Base-by-base conservation (phyloP, 1,284 basidiomycete genomes). In the Pseudozyma thailandica region DNA sequence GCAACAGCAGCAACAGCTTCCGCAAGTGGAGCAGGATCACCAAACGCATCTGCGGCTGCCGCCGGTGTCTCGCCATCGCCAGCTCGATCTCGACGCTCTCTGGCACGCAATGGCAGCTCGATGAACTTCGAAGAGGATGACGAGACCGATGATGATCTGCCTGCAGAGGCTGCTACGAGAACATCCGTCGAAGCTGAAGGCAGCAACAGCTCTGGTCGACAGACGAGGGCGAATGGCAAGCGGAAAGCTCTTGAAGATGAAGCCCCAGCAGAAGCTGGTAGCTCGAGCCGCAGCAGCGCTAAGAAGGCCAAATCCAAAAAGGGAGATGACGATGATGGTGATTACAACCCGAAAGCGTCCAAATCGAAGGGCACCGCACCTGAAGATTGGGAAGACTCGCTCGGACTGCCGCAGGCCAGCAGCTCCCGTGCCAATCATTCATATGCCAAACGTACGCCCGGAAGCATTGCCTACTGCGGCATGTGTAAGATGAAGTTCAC, bases 401-500 rank as follows among this genome's bases (percentile, higher is more conserved):
- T 59, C n/a, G 65, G 49, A 18, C 37, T 84, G 10, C 77, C 82
- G 2, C 75, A 79, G 39, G 52, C 65, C 6, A 75, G 71, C 33
- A 80, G 85, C 0, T 89, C 90, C 61, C 91, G 91, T 3, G 85
- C 61, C 52, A 72, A 64, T 30, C 50, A 59, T 44, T 62, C 69
- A 13, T 70, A 75, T 31, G 58, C 66, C 23, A 60, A 61, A 39
- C 44, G 70, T 6, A 63, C 89, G 1, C 86, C 90, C 1, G 95
- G 94, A 0, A 90, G 89, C 75, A 91, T 94, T 58, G 90, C 90
- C 75, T 85, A 87, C 16, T 98, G 95, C 77, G 91, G 89, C 2
- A 88, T 88, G 63, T 98, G 95, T 83, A 86, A 87, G 50, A 90
- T 90, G 59, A 88, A 90, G 74, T 97, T 97, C 82, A 94, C 93